Evolutionary conservation across 495 filamentous ascomycete species (phyloP).

Genomic region (Talaromyces borbonicus): DNA sequence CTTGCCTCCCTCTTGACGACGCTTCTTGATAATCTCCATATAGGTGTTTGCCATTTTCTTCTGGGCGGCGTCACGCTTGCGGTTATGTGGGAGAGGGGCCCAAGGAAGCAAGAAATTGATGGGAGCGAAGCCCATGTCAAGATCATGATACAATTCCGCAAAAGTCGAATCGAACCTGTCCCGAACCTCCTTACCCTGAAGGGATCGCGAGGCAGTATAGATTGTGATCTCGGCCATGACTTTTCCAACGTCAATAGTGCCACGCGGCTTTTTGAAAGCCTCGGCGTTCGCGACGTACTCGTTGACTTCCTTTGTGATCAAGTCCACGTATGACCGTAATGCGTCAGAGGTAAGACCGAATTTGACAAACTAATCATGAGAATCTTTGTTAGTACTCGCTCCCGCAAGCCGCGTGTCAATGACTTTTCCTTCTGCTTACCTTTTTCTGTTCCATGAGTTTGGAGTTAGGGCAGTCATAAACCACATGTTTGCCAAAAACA

Average conservation of each 20-base stretch:
- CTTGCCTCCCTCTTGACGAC: conserved; percentile 39
- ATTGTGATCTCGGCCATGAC: conserved; percentile 79
- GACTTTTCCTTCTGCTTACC: conserved; percentile 14
- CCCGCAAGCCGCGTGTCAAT: not conserved
- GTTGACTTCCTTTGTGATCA: conserved; percentile 66
- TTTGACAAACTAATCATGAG: conserved; percentile 63
- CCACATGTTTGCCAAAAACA: conserved; percentile 77
- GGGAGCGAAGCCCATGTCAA: conserved; percentile 75
- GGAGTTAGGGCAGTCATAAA: conserved; percentile 80
- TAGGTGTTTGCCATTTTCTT: conserved; percentile 66
- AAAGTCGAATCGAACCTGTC: conserved; percentile 63
- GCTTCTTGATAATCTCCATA: conserved; percentile 61
- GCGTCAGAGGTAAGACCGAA: conserved; percentile 69
- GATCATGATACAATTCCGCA: conserved; percentile 68
- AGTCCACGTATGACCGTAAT: conserved; percentile 66
- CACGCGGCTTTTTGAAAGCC: conserved; percentile 57
- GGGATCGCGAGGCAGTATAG: conserved; percentile 69
- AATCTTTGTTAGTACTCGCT: not conserved
- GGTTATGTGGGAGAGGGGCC: conserved; percentile 79
- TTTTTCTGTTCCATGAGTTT: conserved; percentile 83
- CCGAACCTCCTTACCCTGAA: conserved; percentile 75
- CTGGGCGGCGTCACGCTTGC: conserved; percentile 67
- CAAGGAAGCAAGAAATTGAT: conserved; percentile 82
- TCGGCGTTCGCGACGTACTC: conserved; percentile 55
- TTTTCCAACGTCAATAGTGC: conserved; percentile 52